Evolutionary conservation across 2,329 filamentous ascomycete species (phyloP), one percentile per base, ranked within the genome.

Genomic region (Kalmusia sp.): DNA sequence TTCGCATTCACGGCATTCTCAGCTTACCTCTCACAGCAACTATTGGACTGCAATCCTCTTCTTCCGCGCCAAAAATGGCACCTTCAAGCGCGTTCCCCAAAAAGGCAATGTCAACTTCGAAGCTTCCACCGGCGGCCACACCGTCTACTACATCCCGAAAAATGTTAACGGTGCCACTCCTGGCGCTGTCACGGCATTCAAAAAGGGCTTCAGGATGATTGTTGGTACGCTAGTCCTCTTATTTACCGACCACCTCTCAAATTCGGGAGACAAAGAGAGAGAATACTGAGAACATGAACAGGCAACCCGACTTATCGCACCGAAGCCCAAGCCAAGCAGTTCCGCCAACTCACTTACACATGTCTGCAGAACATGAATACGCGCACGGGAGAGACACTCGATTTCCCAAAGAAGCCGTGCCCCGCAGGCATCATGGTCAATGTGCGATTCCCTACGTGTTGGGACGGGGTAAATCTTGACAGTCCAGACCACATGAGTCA

Each of bases 401-500:
- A 73, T 47, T 71, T 80, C 59, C 77, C 77, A 4, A 71, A 68
- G 1, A 61, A 65, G 49, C 66, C 69, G 3, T 78, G 77, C 59
- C 59, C 58, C 3, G 76, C 70, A 6, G 76, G 77, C 17, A 74
- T 79, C 61, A 78, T 78, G 73, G 73, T 73, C 1, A 73, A 76
- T 39, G 72, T 76, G 51, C 72, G 77, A n/a, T 64, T 64, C 25
- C 58, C 60, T 1, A 64, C 58, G 6, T 63, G 78, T 69, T 80
- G 78, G 78, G 77, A 80, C 55, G 78, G 78, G 50, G 71, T 70
- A 58, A 79, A 79, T 64, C 45, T 77, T 3, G 81, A 83, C 62
- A 80, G 79, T 12, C 48, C 65, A 1, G 79, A 87, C 69, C 84
- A 87, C 76, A 80, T 79, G 73, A 77, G 76, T 58, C 85, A 78